Base-by-base conservation (phyloP, 208 protist genomes). In the Acanthamoeba royreba region DNA sequence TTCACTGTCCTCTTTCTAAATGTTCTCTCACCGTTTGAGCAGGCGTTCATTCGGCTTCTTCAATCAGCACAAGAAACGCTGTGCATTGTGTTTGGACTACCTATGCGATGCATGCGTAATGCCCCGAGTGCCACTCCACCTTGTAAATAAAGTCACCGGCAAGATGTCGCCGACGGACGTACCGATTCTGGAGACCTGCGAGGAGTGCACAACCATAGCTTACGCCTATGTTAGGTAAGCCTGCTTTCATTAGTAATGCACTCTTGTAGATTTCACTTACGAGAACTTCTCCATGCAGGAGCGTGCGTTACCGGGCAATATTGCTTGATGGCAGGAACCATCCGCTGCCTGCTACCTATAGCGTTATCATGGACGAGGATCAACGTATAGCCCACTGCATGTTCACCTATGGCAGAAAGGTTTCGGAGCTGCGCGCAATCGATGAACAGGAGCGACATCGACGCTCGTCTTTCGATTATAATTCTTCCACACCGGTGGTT, bases 71-170 rank as follows among this genome's bases (percentile, higher is more conserved):
- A 89, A 63, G 52, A 53, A 5, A 47, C 81, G 38, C 9, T 89
- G 81, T 31, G 40, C 45, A 40, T 47, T 89, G 52, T 89, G 81
- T 22, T 31, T 89, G 22, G 81, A 89, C 38, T 63, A 40, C 46
- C 61, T 89, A 15, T 89, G 81, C 81, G 28, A 89, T 22, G 81
- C 31, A 40, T 89, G 81, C 52, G 81, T 89, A 28, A 89, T 66
- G 52, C 81, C 45, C 15, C 45, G 81, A 28, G 81, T 89, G 81
- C 81, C 81, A 22, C 81, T 89, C 28, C 81, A 89, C 28, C 81
- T 89, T 31, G 81, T 89, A 11, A 89, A 89, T 31, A 81, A 61
- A 28, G 46, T 89, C 9, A 63, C 22, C 52, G 38, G 0, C 31
- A 19, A 3, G 28, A 8, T 53, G 8, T 89, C 81, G 52, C 9